Conservation (phyloP, 805 yeast genomes). For the Clavispora santaluciae region DNA sequence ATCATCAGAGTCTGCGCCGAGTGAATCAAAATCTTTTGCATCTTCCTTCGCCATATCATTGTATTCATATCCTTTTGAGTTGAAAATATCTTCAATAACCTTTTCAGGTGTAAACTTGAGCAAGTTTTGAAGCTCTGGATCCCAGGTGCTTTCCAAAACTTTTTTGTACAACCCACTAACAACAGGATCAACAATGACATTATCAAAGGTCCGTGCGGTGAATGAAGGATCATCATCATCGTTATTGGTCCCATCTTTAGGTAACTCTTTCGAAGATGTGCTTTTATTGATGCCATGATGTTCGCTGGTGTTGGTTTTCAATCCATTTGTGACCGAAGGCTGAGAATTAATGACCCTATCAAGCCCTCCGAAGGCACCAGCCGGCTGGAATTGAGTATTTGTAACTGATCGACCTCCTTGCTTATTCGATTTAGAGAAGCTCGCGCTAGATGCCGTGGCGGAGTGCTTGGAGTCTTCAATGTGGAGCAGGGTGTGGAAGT, state of each 20-base stretch:
- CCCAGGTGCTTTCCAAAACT: constrained; percentile 61
- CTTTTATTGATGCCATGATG: background rate
- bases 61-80: constrained; percentile 25
- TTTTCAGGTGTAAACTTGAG: constrained; percentile 61
- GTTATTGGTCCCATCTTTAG: background rate
- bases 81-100: constrained; percentile 69
- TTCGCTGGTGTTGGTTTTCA: background rate
- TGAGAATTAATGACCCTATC: constrained; percentile 31
- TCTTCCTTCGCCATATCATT: constrained; percentile 13
- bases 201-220: constrained; percentile 6
- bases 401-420: constrained; percentile 19
- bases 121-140: constrained; percentile 39
- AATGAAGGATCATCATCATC: background rate
- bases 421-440: constrained; percentile 15
- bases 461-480: constrained; percentile 23
- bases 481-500: constrained; percentile 39
- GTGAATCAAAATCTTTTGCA: constrained; percentile 16
- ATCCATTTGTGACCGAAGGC: background rate
- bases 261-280: background rate
- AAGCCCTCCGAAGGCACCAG: constrained; percentile 46
- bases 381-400: constrained; percentile 38
- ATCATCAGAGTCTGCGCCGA: constrained; percentile 19
- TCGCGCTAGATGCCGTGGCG: constrained; percentile 2
- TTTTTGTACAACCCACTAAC: constrained; percentile 47
- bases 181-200: constrained; percentile 43